Evolutionary conservation across 768 basidiomycete species (phyloP).

Genomic region (Amanita polypyramis): DNA sequence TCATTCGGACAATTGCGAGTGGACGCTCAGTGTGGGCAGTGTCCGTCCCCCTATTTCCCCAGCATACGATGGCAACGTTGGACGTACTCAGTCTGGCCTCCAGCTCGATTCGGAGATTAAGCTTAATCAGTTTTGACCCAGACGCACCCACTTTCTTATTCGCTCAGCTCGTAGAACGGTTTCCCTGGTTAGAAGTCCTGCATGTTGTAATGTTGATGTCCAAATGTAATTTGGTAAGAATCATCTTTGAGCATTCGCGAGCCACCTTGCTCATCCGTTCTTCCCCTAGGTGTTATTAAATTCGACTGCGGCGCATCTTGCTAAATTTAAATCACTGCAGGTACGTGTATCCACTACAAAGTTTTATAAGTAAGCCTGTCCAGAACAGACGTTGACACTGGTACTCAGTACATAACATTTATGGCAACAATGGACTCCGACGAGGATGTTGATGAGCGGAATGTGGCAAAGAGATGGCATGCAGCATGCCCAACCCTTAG

Average conservation of each 20-base stretch:
- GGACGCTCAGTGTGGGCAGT: constrained; percentile 39
- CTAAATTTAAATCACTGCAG: constrained; percentile 29
- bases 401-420: constrained; percentile 42
- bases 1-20: constrained; percentile 34
- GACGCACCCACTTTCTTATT: constrained; percentile 33
- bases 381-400: too few relatives aligned
- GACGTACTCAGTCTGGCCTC: constrained; percentile 31
- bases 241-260: not conserved
- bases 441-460: constrained; percentile 30
- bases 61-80: constrained; percentile 28
- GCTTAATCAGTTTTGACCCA: constrained; percentile 48
- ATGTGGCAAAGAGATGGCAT: constrained; percentile 47
- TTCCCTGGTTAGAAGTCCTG: constrained; percentile 45
- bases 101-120: constrained; percentile 35
- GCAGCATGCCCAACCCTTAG: constrained; percentile 46
- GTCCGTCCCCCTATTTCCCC: constrained; percentile 41
- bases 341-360: not conserved
- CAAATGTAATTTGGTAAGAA: constrained; percentile 34
- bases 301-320: constrained; percentile 27
- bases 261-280: not conserved
- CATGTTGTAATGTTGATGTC: constrained; percentile 49
- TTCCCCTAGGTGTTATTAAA: constrained; percentile 29
- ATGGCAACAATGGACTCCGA: constrained; percentile 34
- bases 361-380: not conserved
- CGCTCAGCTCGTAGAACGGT: constrained; percentile 32